Evolutionary conservation across 805 yeast species (phyloP), one percentile per base, ranked within the genome.

Genomic region (Gaillardinia entomophila): DNA sequence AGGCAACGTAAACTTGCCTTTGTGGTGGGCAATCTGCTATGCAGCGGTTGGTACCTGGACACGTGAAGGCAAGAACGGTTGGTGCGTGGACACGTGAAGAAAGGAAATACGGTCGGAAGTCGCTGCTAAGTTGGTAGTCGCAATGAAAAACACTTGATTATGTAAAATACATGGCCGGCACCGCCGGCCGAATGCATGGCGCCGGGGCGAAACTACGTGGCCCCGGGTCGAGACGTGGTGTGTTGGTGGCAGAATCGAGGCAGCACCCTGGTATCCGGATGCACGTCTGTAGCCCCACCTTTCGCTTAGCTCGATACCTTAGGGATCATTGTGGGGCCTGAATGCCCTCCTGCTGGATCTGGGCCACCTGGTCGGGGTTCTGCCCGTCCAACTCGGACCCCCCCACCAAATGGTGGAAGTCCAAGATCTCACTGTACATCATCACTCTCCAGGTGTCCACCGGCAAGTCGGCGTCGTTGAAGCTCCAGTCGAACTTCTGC

Each of bases 391-490:
- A n/a, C 13, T n/a, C 25, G 13, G 13, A 24, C n/a, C 25, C 13
- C 10, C 68, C 82, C 27, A 80, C 89, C 37, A 84, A 85, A 57
- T 88, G 95, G 60, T 90, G 97, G 74, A 88, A 90, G 57, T 90
- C 97, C 45, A 92, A 69, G 41, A 90, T 92, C 62, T 90, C 98
- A 33, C 95, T 82, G 63, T 92, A 92, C 96, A 92, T 90, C 97
- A 92, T 90, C 13, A 88, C 95, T 65, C 95, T 79, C 98, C 98
- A 90, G 11, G 96, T 87, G 52, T 92, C 97, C 12, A 92, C 92
- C 3, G 97, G 97, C 48, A 90, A 71, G 60, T 90, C 98, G 0
- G 96, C 97, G 48, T 94, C 97, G 57, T 92, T 90, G 60, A 90
- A 90, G 50, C 92, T 81, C 99, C 99, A 92, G 61, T 92, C 98